phyloP scores from a whole-genome alignment of 1,284 basidiomycete genomes.

The Thecaphora frezii region DNA sequence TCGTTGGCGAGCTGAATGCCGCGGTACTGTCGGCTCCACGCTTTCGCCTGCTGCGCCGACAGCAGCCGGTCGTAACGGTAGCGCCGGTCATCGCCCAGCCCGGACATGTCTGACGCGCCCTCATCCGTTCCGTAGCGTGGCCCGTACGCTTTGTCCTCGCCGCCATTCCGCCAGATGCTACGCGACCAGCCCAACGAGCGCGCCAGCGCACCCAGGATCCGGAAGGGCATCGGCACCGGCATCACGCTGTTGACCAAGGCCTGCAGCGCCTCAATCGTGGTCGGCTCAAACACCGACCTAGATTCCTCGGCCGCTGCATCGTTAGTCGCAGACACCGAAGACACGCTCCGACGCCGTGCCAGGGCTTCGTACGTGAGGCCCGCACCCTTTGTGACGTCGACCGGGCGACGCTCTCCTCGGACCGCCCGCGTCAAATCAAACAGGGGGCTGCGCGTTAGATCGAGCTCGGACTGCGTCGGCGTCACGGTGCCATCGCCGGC shows the following conservation, averaged over 20 bases:
- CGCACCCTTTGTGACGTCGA: not conserved
- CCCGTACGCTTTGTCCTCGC: no score
- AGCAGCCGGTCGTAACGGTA: slow-evolving; percentile 32
- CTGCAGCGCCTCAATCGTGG: slow-evolving; percentile 30
- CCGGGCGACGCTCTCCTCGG: not conserved
- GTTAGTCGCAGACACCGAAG: not conserved
- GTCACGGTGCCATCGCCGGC: no score
- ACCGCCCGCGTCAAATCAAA: not conserved
- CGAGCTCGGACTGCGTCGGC: no score
- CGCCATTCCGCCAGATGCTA: slow-evolving; percentile 8
- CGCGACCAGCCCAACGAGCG: slow-evolving; percentile 14
- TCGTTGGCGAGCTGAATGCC: slow-evolving; percentile 35
- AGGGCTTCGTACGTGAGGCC: slow-evolving; percentile 31
- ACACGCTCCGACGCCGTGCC: slow-evolving; percentile 12
- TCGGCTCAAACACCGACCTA: slow-evolving; percentile 21
- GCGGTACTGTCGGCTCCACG: slow-evolving; percentile 31
- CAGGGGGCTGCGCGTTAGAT: not conserved
- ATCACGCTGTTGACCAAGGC: slow-evolving; percentile 40
- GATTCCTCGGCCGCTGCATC: no score
- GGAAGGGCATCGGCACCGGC: slow-evolving; percentile 35
- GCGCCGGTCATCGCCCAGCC: slow-evolving; percentile 14
- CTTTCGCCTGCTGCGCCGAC: slow-evolving; percentile 37
- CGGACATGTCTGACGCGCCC: no score
- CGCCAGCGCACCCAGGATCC: slow-evolving; percentile 24
- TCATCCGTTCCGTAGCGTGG: no score